phyloP scores from a whole-genome alignment of 805 yeast genomes.

The Zygosaccharomyces bailii region DNA sequence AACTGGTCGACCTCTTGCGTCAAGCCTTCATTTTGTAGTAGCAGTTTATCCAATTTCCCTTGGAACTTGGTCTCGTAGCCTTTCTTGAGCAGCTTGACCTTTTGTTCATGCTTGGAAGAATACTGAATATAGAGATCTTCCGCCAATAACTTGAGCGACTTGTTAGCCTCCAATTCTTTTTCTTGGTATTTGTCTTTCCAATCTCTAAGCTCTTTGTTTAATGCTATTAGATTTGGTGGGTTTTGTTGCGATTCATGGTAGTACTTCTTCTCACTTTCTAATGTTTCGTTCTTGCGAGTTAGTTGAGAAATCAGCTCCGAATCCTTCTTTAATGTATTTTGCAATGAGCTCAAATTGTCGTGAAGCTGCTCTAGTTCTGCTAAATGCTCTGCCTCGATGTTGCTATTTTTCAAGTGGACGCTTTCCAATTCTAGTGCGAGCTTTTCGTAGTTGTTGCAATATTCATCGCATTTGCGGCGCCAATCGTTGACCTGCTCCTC shows the following conservation, averaged over 20 bases:
- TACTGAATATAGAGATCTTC: constrained; percentile 70
- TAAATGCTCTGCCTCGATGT: constrained; percentile 37
- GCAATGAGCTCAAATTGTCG: constrained; percentile 35
- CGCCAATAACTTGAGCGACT: constrained; percentile 58
- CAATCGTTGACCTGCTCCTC: constrained; percentile 30
- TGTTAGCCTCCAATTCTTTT: constrained; percentile 50
- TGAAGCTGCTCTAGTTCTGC: constrained; percentile 39
- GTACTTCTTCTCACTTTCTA: constrained; percentile 26
- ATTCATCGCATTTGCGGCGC: constrained; percentile 23
- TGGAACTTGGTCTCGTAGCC: constrained; percentile 56
- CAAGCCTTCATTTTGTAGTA: constrained; percentile 43
- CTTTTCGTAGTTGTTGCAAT: constrained; percentile 22
- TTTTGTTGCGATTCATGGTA: constrained; percentile 16
- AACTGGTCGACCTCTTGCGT: constrained; percentile 52
- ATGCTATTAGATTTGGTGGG: not conserved
- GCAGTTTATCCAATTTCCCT: constrained; percentile 41
- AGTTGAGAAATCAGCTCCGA: constrained; percentile 29
- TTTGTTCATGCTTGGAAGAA: constrained; percentile 71
- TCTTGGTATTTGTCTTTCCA: constrained; percentile 36
- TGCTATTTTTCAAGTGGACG: constrained; percentile 23
- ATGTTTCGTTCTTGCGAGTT: constrained; percentile 28
- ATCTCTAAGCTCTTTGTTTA: constrained; percentile 29
- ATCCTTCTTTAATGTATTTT: constrained; percentile 29
- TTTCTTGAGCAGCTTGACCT: constrained; percentile 58
- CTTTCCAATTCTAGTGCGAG: constrained; percentile 29